Evolutionary conservation across 2,329 filamentous ascomycete genomes (phyloP).

Genomic region (Fusarium sp.): DNA sequence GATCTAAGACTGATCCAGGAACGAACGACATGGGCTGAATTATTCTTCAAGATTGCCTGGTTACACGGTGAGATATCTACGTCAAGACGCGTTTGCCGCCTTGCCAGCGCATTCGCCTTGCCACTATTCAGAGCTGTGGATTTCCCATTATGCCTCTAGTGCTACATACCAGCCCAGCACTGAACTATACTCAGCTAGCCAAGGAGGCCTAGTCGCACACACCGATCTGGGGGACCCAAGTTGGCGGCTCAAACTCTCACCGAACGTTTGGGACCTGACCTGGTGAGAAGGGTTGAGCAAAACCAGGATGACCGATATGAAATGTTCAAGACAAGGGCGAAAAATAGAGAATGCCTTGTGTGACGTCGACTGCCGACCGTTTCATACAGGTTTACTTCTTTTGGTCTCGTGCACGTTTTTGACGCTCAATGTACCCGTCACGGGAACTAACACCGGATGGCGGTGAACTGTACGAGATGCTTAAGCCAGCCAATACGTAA

Average conservation of each 20-base stretch:
- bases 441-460: constrained; percentile 29
- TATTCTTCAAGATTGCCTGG: constrained; percentile 8
- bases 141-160: neutral
- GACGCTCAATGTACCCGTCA: constrained; percentile 24
- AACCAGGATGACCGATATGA: constrained; percentile 7
- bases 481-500: constrained; percentile 15
- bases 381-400: constrained; percentile 27
- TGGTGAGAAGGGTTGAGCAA: constrained; percentile 23
- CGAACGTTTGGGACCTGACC: constrained; percentile 36
- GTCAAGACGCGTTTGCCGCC: constrained; percentile 45
- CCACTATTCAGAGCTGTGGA: constrained; percentile 39
- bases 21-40: constrained; percentile 16
- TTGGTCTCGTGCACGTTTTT: constrained; percentile 35
- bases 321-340: neutral
- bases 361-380: constrained; percentile 41
- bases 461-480: constrained; percentile 31
- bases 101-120: constrained; percentile 45
- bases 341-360: constrained; percentile 31
- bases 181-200: constrained; percentile 41
- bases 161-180: neutral
- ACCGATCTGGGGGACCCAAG: constrained; percentile 26
- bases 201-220: constrained; percentile 29
- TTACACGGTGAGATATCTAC: constrained; percentile 15
- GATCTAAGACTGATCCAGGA: constrained; percentile 42
- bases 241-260: constrained; percentile 33